Evolutionary conservation across 2,329 filamentous ascomycete species (phyloP).

Genomic region (Alternaria novae-zelandiae): DNA sequence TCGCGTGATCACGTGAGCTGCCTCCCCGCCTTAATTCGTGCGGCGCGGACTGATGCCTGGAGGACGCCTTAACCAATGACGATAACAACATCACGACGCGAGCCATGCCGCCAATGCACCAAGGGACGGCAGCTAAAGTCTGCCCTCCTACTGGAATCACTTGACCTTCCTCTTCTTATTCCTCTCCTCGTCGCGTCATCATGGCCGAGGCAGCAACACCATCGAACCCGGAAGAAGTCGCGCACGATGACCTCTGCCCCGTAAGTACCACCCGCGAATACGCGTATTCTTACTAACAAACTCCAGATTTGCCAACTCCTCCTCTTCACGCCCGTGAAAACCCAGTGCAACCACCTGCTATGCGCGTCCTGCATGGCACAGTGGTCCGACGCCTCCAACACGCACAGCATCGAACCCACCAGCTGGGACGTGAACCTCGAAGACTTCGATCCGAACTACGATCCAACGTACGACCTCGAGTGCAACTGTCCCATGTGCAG

Average conservation of each 20-base stretch:
- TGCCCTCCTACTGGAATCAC: not conserved
- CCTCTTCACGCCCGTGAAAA: slow-evolving; percentile 52
- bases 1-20: slow-evolving; percentile 6
- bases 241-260: slow-evolving; percentile 54
- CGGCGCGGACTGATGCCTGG: slow-evolving; percentile 9
- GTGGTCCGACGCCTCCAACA: slow-evolving; percentile 53
- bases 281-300: not conserved
- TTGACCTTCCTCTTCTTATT: not conserved
- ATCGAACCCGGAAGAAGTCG: slow-evolving; percentile 24
- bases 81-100: not conserved
- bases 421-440: slow-evolving; percentile 49
- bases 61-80: slow-evolving; percentile 5
- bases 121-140: not conserved
- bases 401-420: slow-evolving; percentile 45
- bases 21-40: slow-evolving; percentile 1
- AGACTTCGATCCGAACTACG: slow-evolving; percentile 46
- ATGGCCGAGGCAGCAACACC: slow-evolving; percentile 2
- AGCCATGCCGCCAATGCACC: not conserved
- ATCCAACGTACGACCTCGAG: slow-evolving; percentile 42
- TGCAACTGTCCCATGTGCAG: slow-evolving; percentile 57
- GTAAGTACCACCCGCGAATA: slow-evolving; percentile 4
- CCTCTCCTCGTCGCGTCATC: not conserved
- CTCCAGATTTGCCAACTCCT: slow-evolving; percentile 52
- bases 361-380: slow-evolving; percentile 56
- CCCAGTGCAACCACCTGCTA: slow-evolving; percentile 52